Percentiles rank a stretch among this genome's conserved stretches.
phyloP scores from a whole-genome alignment of 495 filamentous ascomycete genomes.

The Symbiotaphrina buchneri region DNA sequence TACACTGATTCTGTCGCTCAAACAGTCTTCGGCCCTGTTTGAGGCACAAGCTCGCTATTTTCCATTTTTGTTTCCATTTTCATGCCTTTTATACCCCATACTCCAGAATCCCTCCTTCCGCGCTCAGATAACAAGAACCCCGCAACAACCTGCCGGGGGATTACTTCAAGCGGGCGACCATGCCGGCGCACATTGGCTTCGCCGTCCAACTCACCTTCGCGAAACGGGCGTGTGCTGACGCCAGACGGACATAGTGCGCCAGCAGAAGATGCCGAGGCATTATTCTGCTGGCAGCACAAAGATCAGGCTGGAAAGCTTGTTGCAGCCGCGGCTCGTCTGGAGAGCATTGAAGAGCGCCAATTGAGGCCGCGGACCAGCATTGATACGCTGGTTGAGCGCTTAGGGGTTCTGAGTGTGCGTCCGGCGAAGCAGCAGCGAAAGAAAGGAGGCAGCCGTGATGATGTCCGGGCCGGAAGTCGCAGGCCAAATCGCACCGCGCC shows the following conservation, averaged over 20 bases:
- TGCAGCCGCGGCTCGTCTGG: no score
- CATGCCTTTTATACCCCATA: constrained; percentile 64
- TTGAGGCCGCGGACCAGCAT: constrained; percentile 58
- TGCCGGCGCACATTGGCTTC: constrained; percentile 47
- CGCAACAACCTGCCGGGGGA: constrained; percentile 64
- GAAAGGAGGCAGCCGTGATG: no score
- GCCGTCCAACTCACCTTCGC: constrained; percentile 15
- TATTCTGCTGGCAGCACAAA: constrained; percentile 88
- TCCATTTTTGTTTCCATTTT: neutral
- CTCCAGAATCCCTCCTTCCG: constrained; percentile 58
- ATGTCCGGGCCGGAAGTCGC: no score
- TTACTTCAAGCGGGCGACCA: constrained; percentile 52
- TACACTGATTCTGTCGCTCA: no score
- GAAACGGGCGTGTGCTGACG: constrained; percentile 11
- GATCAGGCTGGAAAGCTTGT: constrained; percentile 42
- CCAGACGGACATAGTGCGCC: constrained; percentile 9
- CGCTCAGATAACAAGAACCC: constrained; percentile 72
- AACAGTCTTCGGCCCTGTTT: no score
- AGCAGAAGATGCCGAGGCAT: constrained; percentile 23
- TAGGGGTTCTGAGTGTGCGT: constrained; percentile 51
- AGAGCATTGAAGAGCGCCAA: constrained; percentile 23
- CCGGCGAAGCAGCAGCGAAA: no score
- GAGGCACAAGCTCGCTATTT: no score
- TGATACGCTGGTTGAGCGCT: constrained; percentile 57
- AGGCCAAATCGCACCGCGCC: no score